Base-by-base conservation (phyloP, 768 basidiomycete species). In the Asterophora lycoperdoides region DNA sequence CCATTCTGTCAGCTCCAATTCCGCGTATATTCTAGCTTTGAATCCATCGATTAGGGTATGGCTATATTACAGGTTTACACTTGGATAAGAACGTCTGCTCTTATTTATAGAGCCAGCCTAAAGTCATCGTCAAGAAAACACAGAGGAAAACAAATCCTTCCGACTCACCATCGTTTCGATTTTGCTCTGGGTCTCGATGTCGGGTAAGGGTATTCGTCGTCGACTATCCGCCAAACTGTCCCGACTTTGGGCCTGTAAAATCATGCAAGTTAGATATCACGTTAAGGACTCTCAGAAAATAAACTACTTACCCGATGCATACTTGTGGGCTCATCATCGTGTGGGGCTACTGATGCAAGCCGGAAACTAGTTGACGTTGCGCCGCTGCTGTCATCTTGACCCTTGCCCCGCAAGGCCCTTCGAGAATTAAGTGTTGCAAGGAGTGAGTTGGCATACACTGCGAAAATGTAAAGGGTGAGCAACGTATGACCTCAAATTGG, bases 361-460 rank as follows among this genome's bases (percentile, higher is more conserved):
- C 62, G 59, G 55, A 72, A 69, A 47, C 63, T 63, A 8, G 68
- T 69, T 2, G 72, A 70, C 37, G 66, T 52, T 36, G 64, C 68
- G 5, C 60, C 58, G 7, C 62, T 56, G 42, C 8, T 54, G 50
- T 42, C 46, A 18, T 57, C 55, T n/a, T 59, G 49, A 17, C 53
- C 53, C 39, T 55, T 55, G 32, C 54, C 26, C 48, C 67, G 65
- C 18, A 75, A 47, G 14, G 62, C 59, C 13, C 60, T 63, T 33
- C 75, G 68, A 3, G 74, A 68, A 49, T 77, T 77, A 2, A 77
- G 57, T 1, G 74, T 64, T 8, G 75, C 76, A 17, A 76, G 60
- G 32, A 76, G 52, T 1, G 74, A 76, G 53, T 76, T 77, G 5
- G 71, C 71, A 28, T 74, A 77, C 14, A 76, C 75, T 77, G 46